A percentile compares a stretch with the other conserved stretches of the same genome.
Evolutionary conservation across 495 filamentous ascomycete genomes (phyloP).

Genomic region (Aspergillus cavernicola): DNA sequence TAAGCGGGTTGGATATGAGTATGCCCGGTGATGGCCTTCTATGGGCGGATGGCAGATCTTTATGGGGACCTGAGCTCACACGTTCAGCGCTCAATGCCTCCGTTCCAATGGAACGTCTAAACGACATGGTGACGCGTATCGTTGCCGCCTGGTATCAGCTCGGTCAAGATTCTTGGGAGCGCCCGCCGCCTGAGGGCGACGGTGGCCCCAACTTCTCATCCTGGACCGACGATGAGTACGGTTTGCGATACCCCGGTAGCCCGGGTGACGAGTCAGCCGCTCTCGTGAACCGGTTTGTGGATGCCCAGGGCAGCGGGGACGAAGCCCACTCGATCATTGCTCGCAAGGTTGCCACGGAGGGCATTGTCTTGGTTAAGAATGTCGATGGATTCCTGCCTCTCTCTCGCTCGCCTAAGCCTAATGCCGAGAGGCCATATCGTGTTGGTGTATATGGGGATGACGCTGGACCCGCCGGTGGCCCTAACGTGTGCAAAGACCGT

Average conservation of each 20-base stretch:
- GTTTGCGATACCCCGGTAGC: constrained; percentile 62
- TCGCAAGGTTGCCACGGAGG: constrained; percentile 73
- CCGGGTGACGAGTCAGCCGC: constrained; percentile 48
- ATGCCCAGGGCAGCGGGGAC: constrained; percentile 59
- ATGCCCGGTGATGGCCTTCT: constrained; percentile 88
- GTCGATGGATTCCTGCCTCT: constrained; percentile 60
- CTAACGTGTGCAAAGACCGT: constrained; percentile 73
- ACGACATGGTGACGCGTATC: constrained; percentile 92
- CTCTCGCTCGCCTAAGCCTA: constrained; percentile 45
- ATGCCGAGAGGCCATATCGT: constrained; percentile 41
- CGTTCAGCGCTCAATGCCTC: constrained; percentile 77
- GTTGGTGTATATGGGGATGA: constrained; percentile 87
- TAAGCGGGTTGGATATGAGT: constrained; percentile 87
- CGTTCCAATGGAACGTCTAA: constrained; percentile 74
- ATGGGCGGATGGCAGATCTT: constrained; percentile 72
- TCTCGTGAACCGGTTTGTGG: constrained; percentile 72
- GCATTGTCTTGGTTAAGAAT: constrained; percentile 85
- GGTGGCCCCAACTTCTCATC: constrained; percentile 87
- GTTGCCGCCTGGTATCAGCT: constrained; percentile 92
- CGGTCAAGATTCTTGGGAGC: constrained; percentile 69
- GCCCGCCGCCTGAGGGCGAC: constrained; percentile 52
- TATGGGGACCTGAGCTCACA: constrained; percentile 79
- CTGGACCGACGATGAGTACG: constrained; percentile 72
- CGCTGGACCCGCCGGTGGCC: constrained; percentile 62
- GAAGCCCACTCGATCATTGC: constrained; percentile 67